Evolutionary conservation across 2,329 filamentous ascomycete species (phyloP).

Genomic region (Aspergillus bombycis): DNA sequence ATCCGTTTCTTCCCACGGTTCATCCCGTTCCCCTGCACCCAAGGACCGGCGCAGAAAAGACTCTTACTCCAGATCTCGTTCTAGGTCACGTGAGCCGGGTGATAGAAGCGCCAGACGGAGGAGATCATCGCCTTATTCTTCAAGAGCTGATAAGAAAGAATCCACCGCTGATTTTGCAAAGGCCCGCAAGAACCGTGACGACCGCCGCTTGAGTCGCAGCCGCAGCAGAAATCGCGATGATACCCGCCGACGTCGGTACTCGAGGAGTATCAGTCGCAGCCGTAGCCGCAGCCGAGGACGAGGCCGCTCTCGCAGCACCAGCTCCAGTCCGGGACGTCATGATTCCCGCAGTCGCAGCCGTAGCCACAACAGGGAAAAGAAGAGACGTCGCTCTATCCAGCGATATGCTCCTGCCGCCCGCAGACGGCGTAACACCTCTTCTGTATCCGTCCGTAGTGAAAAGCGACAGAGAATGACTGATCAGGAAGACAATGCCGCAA

Average conservation of each 20-base stretch:
- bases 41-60: slow-evolving; percentile 35
- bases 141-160: slow-evolving; percentile 46
- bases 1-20: slow-evolving; percentile 44
- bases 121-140: slow-evolving; percentile 49
- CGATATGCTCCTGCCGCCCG: slow-evolving; percentile 49
- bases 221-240: slow-evolving; percentile 38
- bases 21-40: slow-evolving; percentile 39
- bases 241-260: slow-evolving; percentile 32
- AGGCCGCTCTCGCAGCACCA: slow-evolving; percentile 36
- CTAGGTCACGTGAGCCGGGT: slow-evolving; percentile 33
- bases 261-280: slow-evolving; percentile 33
- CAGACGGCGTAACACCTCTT: slow-evolving; percentile 47
- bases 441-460: slow-evolving; percentile 44
- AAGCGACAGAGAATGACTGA: slow-evolving; percentile 48
- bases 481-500: slow-evolving; percentile 34
- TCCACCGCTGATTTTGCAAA: slow-evolving; percentile 56
- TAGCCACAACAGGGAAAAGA: slow-evolving; percentile 37
- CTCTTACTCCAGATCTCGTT: slow-evolving; percentile 40
- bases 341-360: slow-evolving; percentile 34
- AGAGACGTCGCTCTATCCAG: slow-evolving; percentile 49
- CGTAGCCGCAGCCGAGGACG: slow-evolving; percentile 36
- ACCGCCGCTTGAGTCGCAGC: slow-evolving; percentile 45
- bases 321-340: slow-evolving; percentile 45
- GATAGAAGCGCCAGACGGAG: slow-evolving; percentile 40
- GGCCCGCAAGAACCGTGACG: slow-evolving; percentile 47